Percentiles rank a stretch among this genome's conserved stretches.
These are phyloP conservation scores for Closterium sp. DNA, from an alignment of 139 green algal species.

Conservation along the genomic window DNA sequence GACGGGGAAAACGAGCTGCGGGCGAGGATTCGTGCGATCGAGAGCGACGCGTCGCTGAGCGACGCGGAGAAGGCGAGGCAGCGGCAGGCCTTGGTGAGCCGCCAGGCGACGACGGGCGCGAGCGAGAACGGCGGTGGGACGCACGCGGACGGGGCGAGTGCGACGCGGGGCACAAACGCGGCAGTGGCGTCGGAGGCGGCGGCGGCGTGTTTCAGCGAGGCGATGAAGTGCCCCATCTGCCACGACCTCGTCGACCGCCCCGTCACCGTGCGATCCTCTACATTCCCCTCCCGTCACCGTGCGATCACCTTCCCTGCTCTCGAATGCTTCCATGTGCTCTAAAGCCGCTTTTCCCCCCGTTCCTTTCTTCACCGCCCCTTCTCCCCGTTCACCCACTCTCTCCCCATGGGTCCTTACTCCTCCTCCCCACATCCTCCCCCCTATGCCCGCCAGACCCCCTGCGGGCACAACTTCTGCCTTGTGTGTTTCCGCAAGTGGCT, in stretches of 20 bases:
- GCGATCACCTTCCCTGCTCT: background rate
- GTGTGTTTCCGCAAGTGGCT: slow-evolving; percentile 81
- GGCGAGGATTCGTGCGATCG: slow-evolving; percentile 34
- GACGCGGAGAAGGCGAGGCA: slow-evolving; percentile 79
- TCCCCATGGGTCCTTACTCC: background rate
- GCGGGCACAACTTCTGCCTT: slow-evolving; percentile 97
- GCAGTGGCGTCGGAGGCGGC: background rate
- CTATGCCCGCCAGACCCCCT: slow-evolving; percentile 70
- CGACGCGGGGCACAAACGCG: slow-evolving; percentile 9
- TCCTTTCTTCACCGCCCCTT: no score
- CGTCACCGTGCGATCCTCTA: slow-evolving; percentile 70
- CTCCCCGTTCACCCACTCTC: background rate
- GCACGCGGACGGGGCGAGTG: slow-evolving; percentile 3
- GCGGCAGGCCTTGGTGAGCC: slow-evolving; percentile 63
- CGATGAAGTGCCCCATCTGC: slow-evolving; percentile 86
- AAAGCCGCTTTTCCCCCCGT: no score
- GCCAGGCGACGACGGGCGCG: background rate
- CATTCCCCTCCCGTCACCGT: background rate
- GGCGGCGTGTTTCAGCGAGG: slow-evolving; percentile 67
- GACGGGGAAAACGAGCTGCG: background rate
- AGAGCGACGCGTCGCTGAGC: slow-evolving; percentile 65
- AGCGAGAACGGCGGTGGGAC: background rate
- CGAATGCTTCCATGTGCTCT: no score
- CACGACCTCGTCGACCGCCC: slow-evolving; percentile 79
- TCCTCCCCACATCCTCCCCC: background rate